Evolutionary conservation across 352 stramenopile species (phyloP), one percentile per base, ranked within the genome.

Genomic region (Pythium periplocum): DNA sequence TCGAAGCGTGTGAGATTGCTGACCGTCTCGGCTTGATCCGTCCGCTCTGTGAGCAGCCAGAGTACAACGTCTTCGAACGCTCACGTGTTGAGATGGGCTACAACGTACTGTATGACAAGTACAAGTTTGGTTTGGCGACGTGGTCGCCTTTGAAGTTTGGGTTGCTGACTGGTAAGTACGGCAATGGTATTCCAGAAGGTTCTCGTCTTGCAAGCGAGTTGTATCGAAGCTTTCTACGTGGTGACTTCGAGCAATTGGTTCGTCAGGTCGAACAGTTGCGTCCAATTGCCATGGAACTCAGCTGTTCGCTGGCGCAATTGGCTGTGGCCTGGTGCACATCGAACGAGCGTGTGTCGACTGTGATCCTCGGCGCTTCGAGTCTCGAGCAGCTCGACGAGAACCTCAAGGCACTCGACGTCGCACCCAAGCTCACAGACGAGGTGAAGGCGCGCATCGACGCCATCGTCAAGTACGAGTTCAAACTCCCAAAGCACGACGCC

Each of bases 61-160:
- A 83, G 62, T 85, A 86, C 61, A 77, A 83, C 43, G 50, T 86
- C 17, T 66, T 82, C 42, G 52, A 83, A 36, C 73, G 61, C 10
- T 62, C 68, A 34, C 45, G 55, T 6, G 61, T 81, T n/a, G 71
- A 81, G 55, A 61, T 62, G 37, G 69, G 81, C 53, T 81, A 73
- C 48, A 52, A 52, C 40, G 57, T 61, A 4, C 54, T 81, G 35
- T 81, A 68, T 47, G 40, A 55, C 17, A 58, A 62, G 26, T 77
- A 74, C 52, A 73, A 71, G 36, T 45, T 69, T 11, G 72, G 67
- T 17, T 41, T 64, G 17, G 75, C 69, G 33, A 72, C 59, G 32
- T 82, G 71, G 70, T 70, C 53, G 41, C 69, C 69, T 17, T 51
- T 82, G 9, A 62, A 64, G 11, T 61, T 45, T 34, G 70, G 69